Evolutionary conservation across 139 green algal species (phyloP).

Genomic region (Marvania coccoides): DNA sequence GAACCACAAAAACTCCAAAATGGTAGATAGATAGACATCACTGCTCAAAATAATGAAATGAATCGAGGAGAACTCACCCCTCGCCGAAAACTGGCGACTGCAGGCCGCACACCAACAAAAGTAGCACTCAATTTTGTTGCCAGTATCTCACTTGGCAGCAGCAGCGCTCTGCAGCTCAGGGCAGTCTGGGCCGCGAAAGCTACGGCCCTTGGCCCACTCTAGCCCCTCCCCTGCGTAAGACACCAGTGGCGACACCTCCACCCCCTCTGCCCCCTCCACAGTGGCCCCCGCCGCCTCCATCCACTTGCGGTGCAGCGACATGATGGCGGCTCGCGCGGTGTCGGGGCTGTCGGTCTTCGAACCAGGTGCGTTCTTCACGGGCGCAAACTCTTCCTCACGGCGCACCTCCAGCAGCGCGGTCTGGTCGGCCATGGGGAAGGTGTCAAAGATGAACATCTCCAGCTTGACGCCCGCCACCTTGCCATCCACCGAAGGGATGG

Average conservation of each 20-base stretch:
- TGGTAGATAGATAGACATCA: too few species aligned
- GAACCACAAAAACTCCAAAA: too few species aligned
- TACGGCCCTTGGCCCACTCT: conserved; percentile 12
- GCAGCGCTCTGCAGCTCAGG: background rate
- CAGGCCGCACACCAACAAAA: too few species aligned
- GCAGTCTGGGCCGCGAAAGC: background rate
- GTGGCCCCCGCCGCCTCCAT: conserved; percentile 33
- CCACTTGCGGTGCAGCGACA: conserved; percentile 62
- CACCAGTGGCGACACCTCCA: conserved; percentile 66
- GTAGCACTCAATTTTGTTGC: too few species aligned
- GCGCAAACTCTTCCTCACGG: conserved; percentile 72
- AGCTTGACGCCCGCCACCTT: conserved; percentile 75
- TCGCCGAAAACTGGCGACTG: too few species aligned
- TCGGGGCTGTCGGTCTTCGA: conserved; percentile 67
- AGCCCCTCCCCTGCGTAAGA: conserved; percentile 75
- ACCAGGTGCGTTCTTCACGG: conserved; percentile 80
- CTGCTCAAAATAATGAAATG: too few species aligned
- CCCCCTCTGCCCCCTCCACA: conserved; percentile 25
- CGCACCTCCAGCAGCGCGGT: conserved; percentile 53
- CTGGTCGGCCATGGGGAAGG: conserved; percentile 58
- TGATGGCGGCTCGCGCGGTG: conserved; percentile 61
- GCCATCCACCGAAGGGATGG: conserved; percentile 60
- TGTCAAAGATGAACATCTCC: conserved; percentile 97
- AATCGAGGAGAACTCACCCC: too few species aligned
- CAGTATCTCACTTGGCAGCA: too few species aligned